A percentile compares a stretch with the other conserved stretches of the same genome.
Evolutionary conservation across 2,329 filamentous ascomycete species (phyloP).

Genomic region (Ophioceras dolichostomum): DNA sequence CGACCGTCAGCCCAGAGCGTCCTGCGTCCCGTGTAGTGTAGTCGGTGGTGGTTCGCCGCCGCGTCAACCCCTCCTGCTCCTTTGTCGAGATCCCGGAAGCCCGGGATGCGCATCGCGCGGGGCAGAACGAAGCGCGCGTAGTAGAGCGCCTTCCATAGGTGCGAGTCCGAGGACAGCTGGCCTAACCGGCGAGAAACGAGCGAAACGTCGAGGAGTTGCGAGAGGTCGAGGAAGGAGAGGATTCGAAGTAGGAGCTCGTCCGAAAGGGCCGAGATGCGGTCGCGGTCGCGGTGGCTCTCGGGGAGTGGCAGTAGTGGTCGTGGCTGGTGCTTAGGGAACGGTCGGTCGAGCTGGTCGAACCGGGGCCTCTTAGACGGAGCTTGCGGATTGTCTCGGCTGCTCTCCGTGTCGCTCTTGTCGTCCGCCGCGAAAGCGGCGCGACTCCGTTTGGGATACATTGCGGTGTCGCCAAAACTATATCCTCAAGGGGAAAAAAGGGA

Average conservation of each 20-base stretch:
- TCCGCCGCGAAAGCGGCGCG: no score
- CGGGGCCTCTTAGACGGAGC: background rate
- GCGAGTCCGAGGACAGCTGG: conserved; percentile 63
- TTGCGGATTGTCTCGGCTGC: background rate
- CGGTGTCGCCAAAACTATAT: no score
- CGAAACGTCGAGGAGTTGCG: conserved; percentile 49
- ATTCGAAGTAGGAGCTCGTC: conserved; percentile 83
- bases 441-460: no score
- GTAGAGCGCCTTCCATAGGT: conserved; percentile 85
- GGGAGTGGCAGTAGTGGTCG: background rate
- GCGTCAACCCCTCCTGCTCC: conserved; percentile 8
- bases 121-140: conserved; percentile 79
- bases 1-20: conserved; percentile 33
- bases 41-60: conserved; percentile 16
- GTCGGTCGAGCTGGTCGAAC: background rate
- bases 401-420: background rate
- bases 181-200: conserved; percentile 66
- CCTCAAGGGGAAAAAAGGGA: no score
- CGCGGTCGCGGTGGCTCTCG: conserved; percentile 14
- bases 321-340: no score
- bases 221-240: conserved; percentile 60
- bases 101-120: conserved; percentile 63
- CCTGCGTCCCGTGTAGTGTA: conserved; percentile 31
- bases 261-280: conserved; percentile 62
- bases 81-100: conserved; percentile 31